Base-by-base conservation (phyloP, 352 stramenopile genomes). In the Phytophthora foliorum region DNA sequence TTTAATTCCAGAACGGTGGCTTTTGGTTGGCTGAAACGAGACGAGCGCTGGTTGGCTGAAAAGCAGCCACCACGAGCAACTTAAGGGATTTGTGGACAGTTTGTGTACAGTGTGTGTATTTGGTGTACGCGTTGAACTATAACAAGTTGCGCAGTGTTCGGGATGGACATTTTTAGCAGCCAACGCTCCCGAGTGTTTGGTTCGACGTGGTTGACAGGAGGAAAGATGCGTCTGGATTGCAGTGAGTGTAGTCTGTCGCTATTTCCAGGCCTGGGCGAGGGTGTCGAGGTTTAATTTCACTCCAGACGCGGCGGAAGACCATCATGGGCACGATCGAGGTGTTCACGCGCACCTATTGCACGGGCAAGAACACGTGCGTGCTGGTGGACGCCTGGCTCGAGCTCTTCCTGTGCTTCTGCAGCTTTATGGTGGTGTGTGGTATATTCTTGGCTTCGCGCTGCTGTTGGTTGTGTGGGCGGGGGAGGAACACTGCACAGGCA, bases 351-450 rank as follows among this genome's bases (percentile, higher is more conserved):
- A 22, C 69, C 32, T 88, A 91, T 39, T 91, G 83, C 54, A 67
- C 65, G 9, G 55, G 54, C 31, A 74, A 58, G 25, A 85, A 81
- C 70, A 75, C 77, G 14, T 92, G 84, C 36, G 77, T 92, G 39
- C 56, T 91, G n/a, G 64, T 92, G 42, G 84, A 92, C 48, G 78
- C 77, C 11, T 92, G 77, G 77, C 68, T 91, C 14, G 69, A 87
- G 58, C 80, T 91, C 24, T 56, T 75, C 11, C 56, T 91, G 25
- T 69, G 70, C 17, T 25, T 80, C 8, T 61, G 81, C 22, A 48
- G 42, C 7, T 25, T 76, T 4, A 27, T 87, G 34, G 68, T 84
- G 50, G 19, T 87, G 2, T 44, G 77, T 14, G 32, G n/a, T 9
- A 34, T 82, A 22, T 42, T 67, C 6, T 19, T 69, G 3, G 25